Evolutionary conservation across 148 eudicot species (phyloP).

Genomic region (Salicornia ramosissima): DNA sequence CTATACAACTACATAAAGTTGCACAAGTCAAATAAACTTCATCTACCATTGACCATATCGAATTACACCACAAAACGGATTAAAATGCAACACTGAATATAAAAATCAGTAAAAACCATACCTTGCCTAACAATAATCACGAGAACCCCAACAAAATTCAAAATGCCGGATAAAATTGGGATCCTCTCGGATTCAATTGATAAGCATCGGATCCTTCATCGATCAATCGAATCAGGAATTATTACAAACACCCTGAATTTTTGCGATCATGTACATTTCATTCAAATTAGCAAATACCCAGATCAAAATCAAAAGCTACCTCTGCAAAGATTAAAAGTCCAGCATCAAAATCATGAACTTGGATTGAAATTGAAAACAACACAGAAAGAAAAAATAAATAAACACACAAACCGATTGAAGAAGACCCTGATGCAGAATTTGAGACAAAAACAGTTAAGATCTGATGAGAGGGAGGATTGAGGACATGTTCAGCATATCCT

Average conservation of each 20-base stretch:
- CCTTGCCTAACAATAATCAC: constrained; percentile 28
- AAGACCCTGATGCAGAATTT: constrained; percentile 29
- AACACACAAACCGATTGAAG: constrained; percentile 35
- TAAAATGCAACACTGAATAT: background rate
- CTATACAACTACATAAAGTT: background rate
- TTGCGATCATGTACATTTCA: constrained; percentile 16
- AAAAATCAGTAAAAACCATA: background rate
- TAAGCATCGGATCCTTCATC: constrained; percentile 34
- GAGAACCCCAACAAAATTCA: constrained; percentile 21
- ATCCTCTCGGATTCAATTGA: constrained; percentile 29
- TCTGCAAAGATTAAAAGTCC: constrained; percentile 21
- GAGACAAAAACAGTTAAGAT: constrained; percentile 30
- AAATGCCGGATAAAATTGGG: constrained; percentile 21
- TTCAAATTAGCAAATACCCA: constrained; percentile 11
- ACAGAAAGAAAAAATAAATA: background rate
- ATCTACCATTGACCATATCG: constrained; percentile 23
- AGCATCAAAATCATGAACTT: background rate
- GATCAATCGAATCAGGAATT: constrained; percentile 14
- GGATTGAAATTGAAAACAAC: background rate
- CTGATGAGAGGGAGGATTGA: constrained; percentile 31
- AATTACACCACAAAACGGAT: constrained; percentile 11
- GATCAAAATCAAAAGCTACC: constrained; percentile 23
- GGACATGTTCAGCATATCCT: constrained; percentile 37
- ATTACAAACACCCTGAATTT: constrained; percentile 5
- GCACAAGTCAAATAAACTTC: constrained; percentile 13